Evolutionary conservation across 345 rosid genomes (phyloP).

Genomic region (Lepidium sativum): DNA sequence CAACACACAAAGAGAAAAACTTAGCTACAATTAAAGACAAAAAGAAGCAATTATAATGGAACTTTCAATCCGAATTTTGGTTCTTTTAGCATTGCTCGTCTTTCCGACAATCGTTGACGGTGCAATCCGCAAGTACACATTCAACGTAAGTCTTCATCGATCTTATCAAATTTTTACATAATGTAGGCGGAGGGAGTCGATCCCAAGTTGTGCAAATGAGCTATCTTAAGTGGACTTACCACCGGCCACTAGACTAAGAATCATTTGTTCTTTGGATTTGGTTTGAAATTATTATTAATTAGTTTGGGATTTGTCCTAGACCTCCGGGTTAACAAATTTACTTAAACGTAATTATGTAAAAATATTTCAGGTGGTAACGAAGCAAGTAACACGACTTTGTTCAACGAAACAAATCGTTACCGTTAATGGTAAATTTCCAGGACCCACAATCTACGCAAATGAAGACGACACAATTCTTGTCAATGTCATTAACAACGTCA

Average conservation of each 20-base stretch:
- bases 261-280: too few relatives aligned
- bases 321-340: too few relatives aligned
- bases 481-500: conserved; percentile 69
- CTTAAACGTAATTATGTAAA: neutral
- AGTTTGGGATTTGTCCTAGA: too few relatives aligned
- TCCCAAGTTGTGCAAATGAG: too few relatives aligned
- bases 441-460: conserved; percentile 73
- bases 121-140: conserved; percentile 26
- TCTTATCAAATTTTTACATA: too few relatives aligned
- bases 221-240: too few relatives aligned
- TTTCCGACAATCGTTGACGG: conserved; percentile 16
- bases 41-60: neutral
- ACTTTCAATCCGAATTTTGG: conserved; percentile 8
- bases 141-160: conserved; percentile 17
- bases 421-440: conserved; percentile 73
- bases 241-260: too few relatives aligned
- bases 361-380: conserved; percentile 22
- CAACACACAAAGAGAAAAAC: neutral
- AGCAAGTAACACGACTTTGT: conserved; percentile 25
- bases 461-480: conserved; percentile 77
- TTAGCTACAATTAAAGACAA: neutral
- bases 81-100: conserved; percentile 14
- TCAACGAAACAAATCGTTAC: conserved; percentile 44
- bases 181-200: too few relatives aligned
- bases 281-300: neutral